These are phyloP conservation scores for Blakeslea trispora DNA, from an alignment of 371 early-diverging fungal species.

Conservation along the genomic window DNA sequence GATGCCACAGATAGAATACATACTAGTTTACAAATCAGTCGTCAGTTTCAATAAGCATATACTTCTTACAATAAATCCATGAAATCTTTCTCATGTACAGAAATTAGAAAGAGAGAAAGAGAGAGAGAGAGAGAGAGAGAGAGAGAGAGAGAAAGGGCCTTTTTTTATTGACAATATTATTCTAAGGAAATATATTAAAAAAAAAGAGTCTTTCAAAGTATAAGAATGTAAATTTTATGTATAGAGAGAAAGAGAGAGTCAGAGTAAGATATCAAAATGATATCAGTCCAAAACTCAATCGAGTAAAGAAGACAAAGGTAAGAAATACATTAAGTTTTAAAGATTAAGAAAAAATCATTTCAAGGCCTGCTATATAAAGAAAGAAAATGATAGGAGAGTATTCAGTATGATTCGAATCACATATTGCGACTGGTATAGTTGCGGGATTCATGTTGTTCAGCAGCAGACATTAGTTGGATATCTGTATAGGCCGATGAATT, in stretches of 20 bases:
- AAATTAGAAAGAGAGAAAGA: too few species aligned
- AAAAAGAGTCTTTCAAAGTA: too few species aligned
- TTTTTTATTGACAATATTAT: too few species aligned
- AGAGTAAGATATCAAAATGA: background rate
- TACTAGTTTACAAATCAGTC: background rate
- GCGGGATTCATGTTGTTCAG: background rate
- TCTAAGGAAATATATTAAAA: too few species aligned
- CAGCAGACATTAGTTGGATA: background rate
- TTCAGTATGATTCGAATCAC: background rate
- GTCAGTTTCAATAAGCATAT: background rate
- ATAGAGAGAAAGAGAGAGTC: background rate
- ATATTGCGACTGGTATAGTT: background rate
- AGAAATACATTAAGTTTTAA: too few species aligned
- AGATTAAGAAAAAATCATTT: background rate
- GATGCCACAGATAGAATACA: background rate
- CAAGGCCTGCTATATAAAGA: background rate
- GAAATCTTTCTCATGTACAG: too few species aligned
- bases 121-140: too few species aligned
- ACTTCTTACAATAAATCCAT: too few species aligned
- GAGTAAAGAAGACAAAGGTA: too few species aligned
- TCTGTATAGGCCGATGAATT: slow-evolving; percentile 10
- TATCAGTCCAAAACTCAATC: too few species aligned
- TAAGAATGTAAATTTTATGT: too few species aligned
- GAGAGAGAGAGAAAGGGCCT: too few species aligned
- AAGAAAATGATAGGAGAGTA: background rate